Conservation (phyloP, 352 stramenopile genomes). For the Globisporangium cylindrosporum region DNA sequence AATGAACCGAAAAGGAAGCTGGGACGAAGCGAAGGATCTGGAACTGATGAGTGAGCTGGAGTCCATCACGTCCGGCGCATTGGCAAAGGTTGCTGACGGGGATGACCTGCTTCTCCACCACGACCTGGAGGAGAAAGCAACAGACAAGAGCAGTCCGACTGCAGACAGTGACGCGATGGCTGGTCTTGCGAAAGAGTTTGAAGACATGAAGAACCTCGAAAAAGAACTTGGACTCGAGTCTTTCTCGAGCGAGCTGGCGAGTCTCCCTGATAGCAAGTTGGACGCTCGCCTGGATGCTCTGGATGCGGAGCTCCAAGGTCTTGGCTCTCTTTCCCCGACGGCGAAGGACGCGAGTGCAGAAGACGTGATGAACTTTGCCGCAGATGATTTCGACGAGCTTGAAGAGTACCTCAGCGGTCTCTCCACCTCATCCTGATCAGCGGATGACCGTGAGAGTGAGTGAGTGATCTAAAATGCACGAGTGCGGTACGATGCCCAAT, state of each 20-base stretch:
- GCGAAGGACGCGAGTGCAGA: conserved; percentile 42
- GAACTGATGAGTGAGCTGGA: conserved; percentile 85
- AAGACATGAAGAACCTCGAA: conserved; percentile 82
- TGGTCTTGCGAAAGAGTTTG: conserved; percentile 64
- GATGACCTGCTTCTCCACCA: conserved; percentile 24
- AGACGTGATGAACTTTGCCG: conserved; percentile 83
- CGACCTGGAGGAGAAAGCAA: conserved; percentile 47
- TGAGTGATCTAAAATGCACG: not conserved
- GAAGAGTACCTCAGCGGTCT: conserved; percentile 86
- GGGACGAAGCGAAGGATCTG: conserved; percentile 85
- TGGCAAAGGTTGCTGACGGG: conserved; percentile 40
- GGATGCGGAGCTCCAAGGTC: conserved; percentile 72
- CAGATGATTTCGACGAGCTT: conserved; percentile 87
- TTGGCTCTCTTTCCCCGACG: conserved; percentile 40
- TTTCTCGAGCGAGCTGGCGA: conserved; percentile 47
- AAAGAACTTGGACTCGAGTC: conserved; percentile 75
- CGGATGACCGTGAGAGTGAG: not conserved
- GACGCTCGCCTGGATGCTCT: conserved; percentile 64
- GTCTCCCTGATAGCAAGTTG: conserved; percentile 47
- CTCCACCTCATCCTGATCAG: conserved; percentile 35
- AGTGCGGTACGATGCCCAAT: not conserved
- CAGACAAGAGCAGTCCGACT: conserved; percentile 12
- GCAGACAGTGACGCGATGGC: conserved; percentile 29
- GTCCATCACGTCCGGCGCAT: conserved; percentile 58
- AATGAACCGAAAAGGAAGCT: conserved; percentile 67